Base-by-base conservation (phyloP, 257 asterid species). In the Agastache rugosa region DNA sequence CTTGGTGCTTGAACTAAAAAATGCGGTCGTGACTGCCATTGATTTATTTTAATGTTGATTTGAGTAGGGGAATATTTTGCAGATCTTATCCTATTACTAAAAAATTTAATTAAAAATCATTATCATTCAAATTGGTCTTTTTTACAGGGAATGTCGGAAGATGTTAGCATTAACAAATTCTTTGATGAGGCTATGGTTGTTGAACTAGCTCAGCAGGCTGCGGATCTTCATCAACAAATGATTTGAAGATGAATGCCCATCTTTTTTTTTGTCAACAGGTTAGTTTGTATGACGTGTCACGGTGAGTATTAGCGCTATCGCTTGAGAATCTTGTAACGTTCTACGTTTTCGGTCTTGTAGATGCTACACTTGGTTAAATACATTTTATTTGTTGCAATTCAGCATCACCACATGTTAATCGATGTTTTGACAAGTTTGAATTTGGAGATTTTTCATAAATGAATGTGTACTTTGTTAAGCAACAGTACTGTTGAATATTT, bases 171-270 rank as follows among this genome's bases (percentile, higher is more conserved):
- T 67, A 91, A 90, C 75, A 93, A 93, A 78, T 93, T 91, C 83
- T 93, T 93, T 14, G 98, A 93, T 3, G 98, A 93, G 80, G 97
- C 97, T 11, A 93, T 93, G 98, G 90, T 93, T 78, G 95, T 86
- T 63, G 97, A 93, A 81, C 94, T 93, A 48, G 98, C 98, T 20
- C 96, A 88, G 71, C 97, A 91, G 84, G 96, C 90, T 65, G 96
- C 97, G 3, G 97, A 93, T 86, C 86, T 89, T 67, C 97, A 91
- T 82, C 91, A 64, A 71, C 97, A 93, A 81, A 90, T 90, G 94
- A 83, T 86, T 6, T 85, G 66, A 82, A 54, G 58, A 42, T 20
- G 8, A 5, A 4, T 8, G 12, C 44, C 11, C 22, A 6, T 29
- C n/a, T 14, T 17, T 25, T 11, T 44, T 48, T 69, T 37, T 15